Evolutionary conservation across 2,329 filamentous ascomycete genomes (phyloP), one percentile per base, ranked within the genome.

Genomic region (Phialophora verrucosa): DNA sequence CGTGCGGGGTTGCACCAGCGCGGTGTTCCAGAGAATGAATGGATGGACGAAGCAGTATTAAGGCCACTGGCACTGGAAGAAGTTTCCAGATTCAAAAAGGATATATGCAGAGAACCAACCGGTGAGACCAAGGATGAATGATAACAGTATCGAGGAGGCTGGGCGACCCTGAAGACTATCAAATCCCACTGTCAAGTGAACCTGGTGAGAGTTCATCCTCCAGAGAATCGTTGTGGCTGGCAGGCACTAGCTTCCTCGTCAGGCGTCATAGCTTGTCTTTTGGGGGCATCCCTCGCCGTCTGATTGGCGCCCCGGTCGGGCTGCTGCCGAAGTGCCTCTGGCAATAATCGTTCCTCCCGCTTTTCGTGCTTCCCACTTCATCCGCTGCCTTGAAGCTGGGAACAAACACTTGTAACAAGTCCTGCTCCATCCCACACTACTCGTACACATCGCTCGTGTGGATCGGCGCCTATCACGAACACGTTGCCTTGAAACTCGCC

Each of bases 321-420:
- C 38, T 44, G 38, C 17, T 44, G 38, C 17, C 38, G 38, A 44
- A 44, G 17, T 44, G 42, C 27, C 23, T 42, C 17, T 44, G 20
- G 10, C 44, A 14, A 27, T 7, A 11, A n/a, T 27, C 20, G 23
- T n/a, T 51, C 25, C 35, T 6, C 49, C 25, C 20, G 31, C 47
- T 42, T 44, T 44, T 54, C 49, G 31, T 31, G 49, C 49, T 54
- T 62, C 14, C 20, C 49, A 11, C 25, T 23, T 29, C 58, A 51
- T 60, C 25, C 42, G 47, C 25, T 61, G 59, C 47, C 49, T 12
- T 44, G 55, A 62, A 62, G 54, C 59, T 62, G 50, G 59, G 59
- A 62, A 62, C 49, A n/a, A 10, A 17, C n/a, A 32, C 47, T 8
- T 38, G 49, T 4, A 38, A 25, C 47, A 53, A 10, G 31, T 2